phyloP scores from a whole-genome alignment of 352 stramenopile species.

The Pythium chondricola region DNA sequence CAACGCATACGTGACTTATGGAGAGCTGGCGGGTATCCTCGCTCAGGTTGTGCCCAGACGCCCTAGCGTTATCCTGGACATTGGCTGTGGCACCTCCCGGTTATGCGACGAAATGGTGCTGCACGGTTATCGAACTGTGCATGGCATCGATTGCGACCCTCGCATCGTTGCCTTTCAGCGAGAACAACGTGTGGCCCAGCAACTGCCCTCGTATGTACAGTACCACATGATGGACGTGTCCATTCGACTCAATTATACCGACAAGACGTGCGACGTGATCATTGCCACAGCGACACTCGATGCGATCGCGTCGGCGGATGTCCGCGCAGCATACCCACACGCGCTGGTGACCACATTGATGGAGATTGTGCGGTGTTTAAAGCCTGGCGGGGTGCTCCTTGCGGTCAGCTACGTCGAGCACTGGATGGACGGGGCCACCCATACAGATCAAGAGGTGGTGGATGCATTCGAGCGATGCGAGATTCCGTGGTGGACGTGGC shows the following conservation, averaged over 20 bases:
- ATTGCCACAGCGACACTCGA: conserved; percentile 27
- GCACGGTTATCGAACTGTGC: conserved; percentile 20
- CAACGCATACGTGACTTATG: too few relatives aligned
- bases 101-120: conserved; percentile 25
- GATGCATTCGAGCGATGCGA: background rate
- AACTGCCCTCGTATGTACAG: conserved; percentile 12
- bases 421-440: too few relatives aligned
- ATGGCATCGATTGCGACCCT: conserved; percentile 17
- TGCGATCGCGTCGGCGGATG: conserved; percentile 9
- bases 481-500: conserved; percentile 25
- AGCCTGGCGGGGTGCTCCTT: conserved; percentile 22
- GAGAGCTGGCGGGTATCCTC: too few relatives aligned
- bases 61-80: conserved; percentile 20
- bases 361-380: conserved; percentile 22
- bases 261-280: conserved; percentile 22
- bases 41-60: too few relatives aligned
- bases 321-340: background rate
- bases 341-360: conserved; percentile 15
- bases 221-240: conserved; percentile 17
- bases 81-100: conserved; percentile 25
- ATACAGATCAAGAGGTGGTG: background rate
- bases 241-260: conserved; percentile 11
- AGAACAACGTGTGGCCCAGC: background rate
- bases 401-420: too few relatives aligned
- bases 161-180: conserved; percentile 16